These are phyloP conservation scores for Globisporangium polare DNA, from an alignment of 352 stramenopile species.

Conservation along the genomic window DNA sequence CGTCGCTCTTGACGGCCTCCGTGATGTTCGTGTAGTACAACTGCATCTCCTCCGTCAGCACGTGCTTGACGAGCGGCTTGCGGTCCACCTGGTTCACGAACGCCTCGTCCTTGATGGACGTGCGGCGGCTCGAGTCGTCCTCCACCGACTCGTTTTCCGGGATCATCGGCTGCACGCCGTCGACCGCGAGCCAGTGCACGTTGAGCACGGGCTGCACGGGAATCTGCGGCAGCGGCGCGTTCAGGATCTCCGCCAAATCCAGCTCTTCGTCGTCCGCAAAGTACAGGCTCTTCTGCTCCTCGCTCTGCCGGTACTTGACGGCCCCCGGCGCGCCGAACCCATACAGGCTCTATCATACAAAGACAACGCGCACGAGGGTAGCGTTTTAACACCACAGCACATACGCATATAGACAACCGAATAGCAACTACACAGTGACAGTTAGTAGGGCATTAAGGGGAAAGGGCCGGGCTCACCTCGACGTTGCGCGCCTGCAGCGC, in stretches of 20 bases:
- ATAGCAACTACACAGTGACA: not conserved
- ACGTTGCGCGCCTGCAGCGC: conserved; percentile 67
- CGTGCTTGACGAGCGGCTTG: conserved; percentile 82
- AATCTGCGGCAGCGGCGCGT: conserved; percentile 67
- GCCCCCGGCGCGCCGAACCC: conserved; percentile 56
- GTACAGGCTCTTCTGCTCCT: conserved; percentile 56
- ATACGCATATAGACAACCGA: not conserved
- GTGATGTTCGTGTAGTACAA: conserved; percentile 89
- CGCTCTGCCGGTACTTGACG: conserved; percentile 55
- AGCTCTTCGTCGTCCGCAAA: conserved; percentile 76
- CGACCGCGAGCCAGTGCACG: conserved; percentile 80
- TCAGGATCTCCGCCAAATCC: conserved; percentile 63
- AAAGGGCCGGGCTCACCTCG: conserved; percentile 32
- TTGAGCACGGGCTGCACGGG: conserved; percentile 69
- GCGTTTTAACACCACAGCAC: not conserved
- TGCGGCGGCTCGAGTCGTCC: conserved; percentile 61
- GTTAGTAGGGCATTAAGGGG: no score
- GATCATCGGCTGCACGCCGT: conserved; percentile 79
- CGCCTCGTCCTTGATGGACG: conserved; percentile 73
- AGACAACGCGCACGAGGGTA: conserved; percentile 1
- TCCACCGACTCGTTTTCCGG: conserved; percentile 81
- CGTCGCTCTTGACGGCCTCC: conserved; percentile 72
- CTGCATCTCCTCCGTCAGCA: conserved; percentile 88
- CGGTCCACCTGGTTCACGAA: conserved; percentile 66
- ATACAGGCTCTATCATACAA: conserved; percentile 51